These are phyloP conservation scores for Theileria annulata DNA, from an alignment of 169 alveolate species.

Conservation along the genomic window DNA sequence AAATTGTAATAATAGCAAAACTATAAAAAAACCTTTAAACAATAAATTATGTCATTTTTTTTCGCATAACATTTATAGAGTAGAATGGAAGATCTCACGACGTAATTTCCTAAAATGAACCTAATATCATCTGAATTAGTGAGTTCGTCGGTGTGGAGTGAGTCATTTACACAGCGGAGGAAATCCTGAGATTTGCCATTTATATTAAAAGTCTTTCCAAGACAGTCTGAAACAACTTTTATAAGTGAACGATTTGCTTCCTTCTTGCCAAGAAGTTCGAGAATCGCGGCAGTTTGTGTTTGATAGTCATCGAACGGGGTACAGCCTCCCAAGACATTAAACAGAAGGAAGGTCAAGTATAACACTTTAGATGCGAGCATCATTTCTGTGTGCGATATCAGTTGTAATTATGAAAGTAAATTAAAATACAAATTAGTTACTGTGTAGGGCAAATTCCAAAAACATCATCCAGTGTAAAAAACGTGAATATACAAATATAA, in stretches of 20 bases:
- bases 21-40: neutral
- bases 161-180: constrained; percentile 54
- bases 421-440: neutral
- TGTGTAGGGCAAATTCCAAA: constrained; percentile 6
- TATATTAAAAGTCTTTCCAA: constrained; percentile 20
- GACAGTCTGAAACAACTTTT: constrained; percentile 40
- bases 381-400: constrained; percentile 6
- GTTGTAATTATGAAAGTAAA: neutral
- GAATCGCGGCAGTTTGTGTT: constrained; percentile 22
- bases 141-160: constrained; percentile 40
- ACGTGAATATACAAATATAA: neutral
- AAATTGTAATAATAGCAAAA: neutral
- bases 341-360: constrained; percentile 2
- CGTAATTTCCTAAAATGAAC: constrained; percentile 50
- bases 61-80: neutral
- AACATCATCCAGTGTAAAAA: neutral
- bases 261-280: constrained; percentile 37
- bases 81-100: constrained; percentile 14
- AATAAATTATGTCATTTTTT: neutral
- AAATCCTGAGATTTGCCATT: constrained; percentile 14
- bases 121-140: constrained; percentile 44
- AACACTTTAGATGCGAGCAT: constrained; percentile 2
- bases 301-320: constrained; percentile 14
- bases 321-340: neutral
- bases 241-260: constrained; percentile 35